phyloP scores from a whole-genome alignment of 2,329 filamentous ascomycete species.

The Fusarium siculi region DNA sequence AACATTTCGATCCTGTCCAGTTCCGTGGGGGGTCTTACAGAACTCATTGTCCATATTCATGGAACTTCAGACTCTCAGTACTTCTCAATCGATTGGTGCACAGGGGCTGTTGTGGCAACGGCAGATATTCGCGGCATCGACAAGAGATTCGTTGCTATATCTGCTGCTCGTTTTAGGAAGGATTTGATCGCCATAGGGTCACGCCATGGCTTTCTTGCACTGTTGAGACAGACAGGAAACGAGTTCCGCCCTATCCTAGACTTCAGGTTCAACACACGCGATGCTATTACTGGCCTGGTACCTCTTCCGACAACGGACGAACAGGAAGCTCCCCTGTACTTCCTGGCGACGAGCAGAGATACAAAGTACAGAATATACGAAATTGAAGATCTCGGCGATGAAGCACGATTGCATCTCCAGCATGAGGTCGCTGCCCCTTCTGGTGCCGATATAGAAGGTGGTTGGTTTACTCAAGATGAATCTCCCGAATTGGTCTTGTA shows the following conservation, averaged over 20 bases:
- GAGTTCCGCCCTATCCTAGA: constrained; percentile 47
- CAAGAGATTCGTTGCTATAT: constrained; percentile 61
- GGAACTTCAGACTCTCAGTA: constrained; percentile 57
- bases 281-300: constrained; percentile 77
- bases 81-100: constrained; percentile 52
- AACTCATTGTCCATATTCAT: constrained; percentile 59
- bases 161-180: constrained; percentile 54
- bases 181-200: constrained; percentile 64
- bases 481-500: constrained; percentile 73
- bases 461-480: constrained; percentile 62
- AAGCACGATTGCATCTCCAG: constrained; percentile 57
- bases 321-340: constrained; percentile 49
- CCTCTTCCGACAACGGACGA: constrained; percentile 51
- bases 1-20: constrained; percentile 58
- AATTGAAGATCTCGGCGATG: constrained; percentile 42
- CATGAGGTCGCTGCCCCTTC: constrained; percentile 78
- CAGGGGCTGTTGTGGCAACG: constrained; percentile 44
- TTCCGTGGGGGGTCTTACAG: constrained; percentile 22
- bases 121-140: constrained; percentile 53
- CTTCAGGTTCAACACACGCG: constrained; percentile 56
- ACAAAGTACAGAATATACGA: constrained; percentile 77
- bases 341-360: constrained; percentile 81
- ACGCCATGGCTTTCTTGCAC: constrained; percentile 60
- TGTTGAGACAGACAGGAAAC: constrained; percentile 42
- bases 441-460: constrained; percentile 79